Conservation (phyloP, 164 flowering plant species). For the Buxus sempervirens region DNA sequence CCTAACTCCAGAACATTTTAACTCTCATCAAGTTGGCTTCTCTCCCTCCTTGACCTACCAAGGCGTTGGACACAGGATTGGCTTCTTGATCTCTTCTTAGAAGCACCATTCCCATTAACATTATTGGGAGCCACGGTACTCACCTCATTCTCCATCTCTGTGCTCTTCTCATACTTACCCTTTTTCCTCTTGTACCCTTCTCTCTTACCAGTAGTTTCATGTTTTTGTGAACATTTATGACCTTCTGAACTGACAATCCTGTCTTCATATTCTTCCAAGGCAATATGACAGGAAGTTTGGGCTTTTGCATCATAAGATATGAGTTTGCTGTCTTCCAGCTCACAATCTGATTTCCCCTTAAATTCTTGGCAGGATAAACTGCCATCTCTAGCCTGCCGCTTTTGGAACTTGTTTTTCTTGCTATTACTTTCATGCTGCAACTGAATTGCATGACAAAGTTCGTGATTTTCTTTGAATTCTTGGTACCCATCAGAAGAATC, state of each 20-base stretch:
- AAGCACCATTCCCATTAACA: background rate
- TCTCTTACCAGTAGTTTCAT: background rate
- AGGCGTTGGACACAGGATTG: conserved; percentile 7
- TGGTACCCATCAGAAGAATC: conserved; percentile 8
- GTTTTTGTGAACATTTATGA: background rate
- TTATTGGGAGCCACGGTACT: background rate
- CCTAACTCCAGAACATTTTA: background rate
- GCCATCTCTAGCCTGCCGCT: background rate
- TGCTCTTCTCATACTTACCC: background rate
- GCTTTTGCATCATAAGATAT: background rate
- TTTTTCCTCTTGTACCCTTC: background rate
- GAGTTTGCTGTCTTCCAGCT: background rate
- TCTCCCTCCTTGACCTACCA: conserved; percentile 5
- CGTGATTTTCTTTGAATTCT: background rate
- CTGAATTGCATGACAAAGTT: background rate
- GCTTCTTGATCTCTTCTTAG: conserved; percentile 16
- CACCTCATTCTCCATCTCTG: background rate
- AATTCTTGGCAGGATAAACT: background rate
- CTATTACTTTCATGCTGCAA: background rate
- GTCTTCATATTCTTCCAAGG: background rate
- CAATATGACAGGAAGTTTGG: background rate
- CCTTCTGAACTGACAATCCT: background rate
- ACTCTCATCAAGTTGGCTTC: background rate
- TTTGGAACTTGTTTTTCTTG: background rate
- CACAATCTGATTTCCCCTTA: background rate